Evolutionary conservation across 2,329 filamentous ascomycete species (phyloP).

Genomic region (Emergomyces africanus): DNA sequence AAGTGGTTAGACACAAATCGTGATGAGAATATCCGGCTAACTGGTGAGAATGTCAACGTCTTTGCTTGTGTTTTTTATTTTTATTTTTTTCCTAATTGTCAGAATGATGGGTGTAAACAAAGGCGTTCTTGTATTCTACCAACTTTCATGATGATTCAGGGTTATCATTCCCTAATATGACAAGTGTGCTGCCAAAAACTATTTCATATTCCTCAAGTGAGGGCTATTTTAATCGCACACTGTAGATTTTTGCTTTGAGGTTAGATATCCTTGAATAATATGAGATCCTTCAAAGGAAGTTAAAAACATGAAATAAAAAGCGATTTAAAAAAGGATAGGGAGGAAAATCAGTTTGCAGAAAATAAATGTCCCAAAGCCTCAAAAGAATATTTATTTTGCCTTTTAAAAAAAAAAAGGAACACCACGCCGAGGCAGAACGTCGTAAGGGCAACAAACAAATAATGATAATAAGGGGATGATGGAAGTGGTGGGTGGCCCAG

Average conservation of each 20-base stretch:
- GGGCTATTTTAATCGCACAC: not conserved
- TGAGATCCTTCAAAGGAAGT: not conserved
- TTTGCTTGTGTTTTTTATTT: not conserved
- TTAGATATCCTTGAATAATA: not conserved
- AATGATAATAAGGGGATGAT: too few species aligned
- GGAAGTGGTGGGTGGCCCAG: too few species aligned
- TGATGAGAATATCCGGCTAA: not conserved
- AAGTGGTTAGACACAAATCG: not conserved
- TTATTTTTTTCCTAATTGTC: too few species aligned
- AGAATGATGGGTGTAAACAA: not conserved
- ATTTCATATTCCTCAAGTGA: not conserved
- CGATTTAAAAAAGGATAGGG: not conserved
- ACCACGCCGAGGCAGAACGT: too few species aligned
- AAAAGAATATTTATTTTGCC: too few species aligned
- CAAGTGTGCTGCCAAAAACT: not conserved
- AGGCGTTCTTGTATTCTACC: not conserved
- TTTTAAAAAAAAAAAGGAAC: not conserved
- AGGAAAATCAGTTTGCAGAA: not conserved
- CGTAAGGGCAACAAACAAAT: too few species aligned
- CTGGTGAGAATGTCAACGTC: not conserved
- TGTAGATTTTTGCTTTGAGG: not conserved
- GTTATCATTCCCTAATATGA: not conserved
- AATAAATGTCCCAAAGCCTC: not conserved
- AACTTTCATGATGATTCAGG: not conserved
- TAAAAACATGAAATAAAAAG: not conserved